Evolutionary conservation across 202 grass and related monocot species (phyloP), one percentile per base, ranked within the genome.

Genomic region (Panicum virgatum): DNA sequence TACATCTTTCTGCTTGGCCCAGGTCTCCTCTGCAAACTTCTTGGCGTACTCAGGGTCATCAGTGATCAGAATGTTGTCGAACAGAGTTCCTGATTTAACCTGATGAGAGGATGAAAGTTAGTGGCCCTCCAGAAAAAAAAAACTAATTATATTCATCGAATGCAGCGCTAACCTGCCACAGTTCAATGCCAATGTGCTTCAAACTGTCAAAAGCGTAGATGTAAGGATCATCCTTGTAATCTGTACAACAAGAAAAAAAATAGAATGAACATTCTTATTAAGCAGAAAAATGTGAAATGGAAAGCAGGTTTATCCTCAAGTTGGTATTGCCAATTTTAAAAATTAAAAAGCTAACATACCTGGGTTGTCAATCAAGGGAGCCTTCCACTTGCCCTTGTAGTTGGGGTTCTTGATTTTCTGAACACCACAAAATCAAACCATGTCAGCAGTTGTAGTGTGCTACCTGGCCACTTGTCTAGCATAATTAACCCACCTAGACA

Each of bases 341-440:
- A 51, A 58, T 29, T 32, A 56, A 47, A 65, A 70, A 29, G 38
- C 27, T 76, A 47, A 25, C 58, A 71, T 67, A 95, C 92, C 90
- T 60, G 92, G 96, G 76, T 98, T 98, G 80, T 93, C 88, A 68
- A 98, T 95, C 81, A 98, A 76, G 75, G 90, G 90, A 76, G 95
- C 95, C 86, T 91, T 94, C 92, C 95, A 98, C 74, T 98, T 94
- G 18, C 95, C 95, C 75, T 94, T 88, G 88, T 91, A 98, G 69
- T 87, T 77, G 5, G 95, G 96, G 82, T 98, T 98, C 90, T 93
- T 95, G 67, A 95, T 98, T 93, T 98, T 93, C 96, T 98, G 69
- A 27, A 44, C 7, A 82, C 92, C 83, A 15, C 16, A 76, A 78
- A 63, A 37, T 23, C 11, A 63, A 66, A 13, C 48, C 38, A 37